These are phyloP conservation scores for Skeletonema menzelii DNA, from an alignment of 108 stramenopile genomes.

Conservation along the genomic window DNA sequence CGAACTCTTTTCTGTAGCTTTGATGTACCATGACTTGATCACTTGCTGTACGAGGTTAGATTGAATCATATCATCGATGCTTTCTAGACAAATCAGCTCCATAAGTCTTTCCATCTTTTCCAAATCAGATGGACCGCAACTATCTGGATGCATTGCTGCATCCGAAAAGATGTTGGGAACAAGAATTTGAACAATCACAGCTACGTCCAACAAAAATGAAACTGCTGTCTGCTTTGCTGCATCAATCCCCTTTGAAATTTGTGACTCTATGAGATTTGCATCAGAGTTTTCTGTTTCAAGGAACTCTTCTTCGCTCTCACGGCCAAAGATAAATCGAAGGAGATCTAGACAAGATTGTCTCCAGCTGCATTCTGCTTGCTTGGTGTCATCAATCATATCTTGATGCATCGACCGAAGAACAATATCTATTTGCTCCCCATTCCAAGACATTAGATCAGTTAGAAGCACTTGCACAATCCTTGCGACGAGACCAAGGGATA, in stretches of 20 bases:
- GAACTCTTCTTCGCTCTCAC: conserved; percentile 1
- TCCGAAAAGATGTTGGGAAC: conserved; percentile 40
- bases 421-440: conserved; percentile 2
- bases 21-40: conserved; percentile 31
- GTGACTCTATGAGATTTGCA: neutral
- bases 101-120: conserved; percentile 30
- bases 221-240: conserved; percentile 65
- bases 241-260: conserved; percentile 26
- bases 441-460: conserved; percentile 35
- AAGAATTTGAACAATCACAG: conserved; percentile 66
- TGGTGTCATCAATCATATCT: neutral
- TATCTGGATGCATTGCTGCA: neutral
- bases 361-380: conserved; percentile 21
- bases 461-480: conserved; percentile 74
- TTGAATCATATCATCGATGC: conserved; percentile 48
- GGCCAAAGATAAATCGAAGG: conserved; percentile 12
- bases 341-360: conserved; percentile 25
- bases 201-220: conserved; percentile 57
- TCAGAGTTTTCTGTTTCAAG: neutral
- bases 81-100: conserved; percentile 49
- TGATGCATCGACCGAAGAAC: conserved; percentile 15
- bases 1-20: conserved; percentile 23
- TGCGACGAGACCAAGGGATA: conserved; percentile 75
- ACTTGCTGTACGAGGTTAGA: conserved; percentile 49
- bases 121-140: neutral